Conservation (phyloP, 75 land plant genomes). For the Selaginella tamariscina region DNA sequence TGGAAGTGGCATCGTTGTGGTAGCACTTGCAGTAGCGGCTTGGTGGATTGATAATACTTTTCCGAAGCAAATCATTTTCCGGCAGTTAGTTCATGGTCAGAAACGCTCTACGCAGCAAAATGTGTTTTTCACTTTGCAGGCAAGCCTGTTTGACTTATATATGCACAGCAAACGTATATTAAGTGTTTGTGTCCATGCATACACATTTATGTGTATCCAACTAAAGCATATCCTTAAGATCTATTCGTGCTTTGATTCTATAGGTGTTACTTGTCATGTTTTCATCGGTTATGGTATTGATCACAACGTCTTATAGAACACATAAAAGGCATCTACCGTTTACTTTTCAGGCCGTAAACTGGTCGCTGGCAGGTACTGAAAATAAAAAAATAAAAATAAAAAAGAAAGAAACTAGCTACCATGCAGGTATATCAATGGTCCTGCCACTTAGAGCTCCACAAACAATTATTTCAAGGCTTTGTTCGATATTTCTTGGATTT, state of each 20-base stretch:
- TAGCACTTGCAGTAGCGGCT: slow-evolving; percentile 39
- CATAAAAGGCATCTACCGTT: slow-evolving; percentile 51
- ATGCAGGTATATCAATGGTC: slow-evolving; percentile 48
- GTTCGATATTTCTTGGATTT: slow-evolving; percentile 84
- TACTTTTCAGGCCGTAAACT: slow-evolving; percentile 62
- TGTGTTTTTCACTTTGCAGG: neutral
- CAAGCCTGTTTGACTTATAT: no score
- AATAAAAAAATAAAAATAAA: neutral
- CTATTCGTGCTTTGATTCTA: neutral
- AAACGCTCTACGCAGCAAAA: neutral
- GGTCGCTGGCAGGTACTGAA: slow-evolving; percentile 37
- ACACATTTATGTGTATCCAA: no score
- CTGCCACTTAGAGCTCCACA: slow-evolving; percentile 59
- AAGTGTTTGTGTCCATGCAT: no score
- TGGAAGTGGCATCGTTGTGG: slow-evolving; percentile 51
- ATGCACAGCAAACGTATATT: no score
- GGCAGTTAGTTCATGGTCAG: slow-evolving; percentile 23
- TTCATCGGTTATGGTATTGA: slow-evolving; percentile 61
- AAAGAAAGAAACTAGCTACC: neutral
- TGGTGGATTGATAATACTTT: slow-evolving; percentile 34
- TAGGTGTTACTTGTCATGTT: slow-evolving; percentile 48
- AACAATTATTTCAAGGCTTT: slow-evolving; percentile 47
- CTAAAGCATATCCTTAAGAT: no score
- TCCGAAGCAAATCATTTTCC: slow-evolving; percentile 31
- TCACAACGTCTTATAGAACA: slow-evolving; percentile 64